Evolutionary conservation across 2,329 filamentous ascomycete species (phyloP), one percentile per base, ranked within the genome.

Genomic region (Cyphellophora attinorum): DNA sequence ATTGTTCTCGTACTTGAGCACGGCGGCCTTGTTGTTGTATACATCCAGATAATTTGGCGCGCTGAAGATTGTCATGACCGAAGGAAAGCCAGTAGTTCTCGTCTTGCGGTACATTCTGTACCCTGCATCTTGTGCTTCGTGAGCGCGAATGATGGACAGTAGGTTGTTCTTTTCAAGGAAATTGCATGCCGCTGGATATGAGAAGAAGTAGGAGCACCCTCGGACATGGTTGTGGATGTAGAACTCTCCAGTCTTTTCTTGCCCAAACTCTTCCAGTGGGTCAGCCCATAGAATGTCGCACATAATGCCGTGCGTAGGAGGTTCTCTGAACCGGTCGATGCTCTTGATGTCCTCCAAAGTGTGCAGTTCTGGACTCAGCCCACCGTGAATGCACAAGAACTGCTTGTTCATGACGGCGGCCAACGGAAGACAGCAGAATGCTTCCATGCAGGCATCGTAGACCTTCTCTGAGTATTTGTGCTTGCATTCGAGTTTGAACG

Each of bases 331-430:
- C 40, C 91, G 86, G 59, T 98, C 89, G 60, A 98, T 93, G 56
- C 70, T 82, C 69, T 89, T 86, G 50, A 98, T 65, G 53, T 98
- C 91, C 50, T 98, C 91, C 35, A 98, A 70, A 4, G 89, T 95
- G 60, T 96, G 89, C 43, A 98, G 67, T 62, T 98, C 91, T 5
- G 91, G 91, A 59, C 88, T 95, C 50, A 98, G 68, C 44, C 91
- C 91, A 54, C 91, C 91, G 58, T 98, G 91, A 51, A 98, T 96
- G 59, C 91, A 98, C 49, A 98, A 68, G 62, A 98, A 98, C 61
- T 98, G 91, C 71, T 98, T 98, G 75, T 98, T 98, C 91, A 98
- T 98, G 49, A 98, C 80, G 17, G 91, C 91, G 38, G 91, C 91
- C 50, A 98, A 69, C 18, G 91, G 91, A 45, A 98, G 68, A 45